Conservation (phyloP, 441 rosid genomes). For the Capsella rubella region DNA sequence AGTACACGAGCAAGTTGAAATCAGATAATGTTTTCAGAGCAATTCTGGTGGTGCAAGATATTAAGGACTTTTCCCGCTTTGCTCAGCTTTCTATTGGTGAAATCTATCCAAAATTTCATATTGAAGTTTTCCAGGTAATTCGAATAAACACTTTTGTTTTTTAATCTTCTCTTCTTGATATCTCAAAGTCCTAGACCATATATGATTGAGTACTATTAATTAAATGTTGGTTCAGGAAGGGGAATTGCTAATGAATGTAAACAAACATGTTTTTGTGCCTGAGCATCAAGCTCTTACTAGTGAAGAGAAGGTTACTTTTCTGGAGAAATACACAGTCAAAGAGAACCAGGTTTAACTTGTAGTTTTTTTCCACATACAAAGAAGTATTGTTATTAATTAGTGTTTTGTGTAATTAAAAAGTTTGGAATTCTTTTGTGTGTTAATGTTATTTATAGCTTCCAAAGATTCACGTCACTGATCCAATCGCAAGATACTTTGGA, state of each 20-base stretch:
- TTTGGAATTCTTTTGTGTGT: slow-evolving; percentile 15
- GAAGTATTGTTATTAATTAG: not conserved
- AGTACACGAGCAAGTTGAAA: slow-evolving; percentile 81
- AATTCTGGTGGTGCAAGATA: slow-evolving; percentile 70
- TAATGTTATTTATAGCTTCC: slow-evolving; percentile 60
- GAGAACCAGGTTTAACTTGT: slow-evolving; percentile 81
- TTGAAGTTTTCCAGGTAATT: slow-evolving; percentile 89
- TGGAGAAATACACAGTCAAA: slow-evolving; percentile 83
- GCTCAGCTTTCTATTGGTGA: slow-evolving; percentile 73
- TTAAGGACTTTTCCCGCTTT: slow-evolving; percentile 67
- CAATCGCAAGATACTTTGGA: slow-evolving; percentile 88
- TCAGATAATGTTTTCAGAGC: slow-evolving; percentile 80
- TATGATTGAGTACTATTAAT: slow-evolving; percentile 34
- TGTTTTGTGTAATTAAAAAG: slow-evolving; percentile 3
- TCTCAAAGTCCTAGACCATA: not conserved
- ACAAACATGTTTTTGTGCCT: slow-evolving; percentile 83
- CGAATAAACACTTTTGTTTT: not conserved
- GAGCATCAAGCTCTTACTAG: slow-evolving; percentile 80
- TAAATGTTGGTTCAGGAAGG: slow-evolving; percentile 65
- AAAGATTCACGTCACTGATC: slow-evolving; percentile 79
- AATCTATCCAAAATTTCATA: slow-evolving; percentile 70
- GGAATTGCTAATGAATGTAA: slow-evolving; percentile 79
- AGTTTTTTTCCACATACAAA: not conserved
- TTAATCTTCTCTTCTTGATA: not conserved
- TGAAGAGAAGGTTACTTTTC: slow-evolving; percentile 84